Base-by-base conservation (phyloP, 352 stramenopile genomes). In the Pythium pyrilobum region DNA sequence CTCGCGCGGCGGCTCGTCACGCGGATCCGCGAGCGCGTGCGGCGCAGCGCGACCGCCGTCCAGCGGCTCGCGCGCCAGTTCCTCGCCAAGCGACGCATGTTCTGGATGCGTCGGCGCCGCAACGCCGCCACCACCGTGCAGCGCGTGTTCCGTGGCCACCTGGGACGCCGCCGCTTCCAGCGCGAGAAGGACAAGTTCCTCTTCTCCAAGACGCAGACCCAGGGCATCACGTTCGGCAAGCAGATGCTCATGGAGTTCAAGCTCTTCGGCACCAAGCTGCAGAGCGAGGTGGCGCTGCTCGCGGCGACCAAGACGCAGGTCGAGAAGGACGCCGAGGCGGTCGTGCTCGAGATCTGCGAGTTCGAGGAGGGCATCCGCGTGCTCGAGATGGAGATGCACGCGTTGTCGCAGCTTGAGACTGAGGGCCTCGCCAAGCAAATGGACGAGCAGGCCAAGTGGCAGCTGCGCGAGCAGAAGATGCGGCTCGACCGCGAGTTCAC, bases 181-280 rank as follows among this genome's bases (percentile, higher is more conserved):
- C 65, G 77, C 15, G 94, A 98, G 71, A 72, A 85, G n/a, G 89
- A 97, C 49, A 97, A 96, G 61, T 97, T 96, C 52, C 68, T 98
- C 41, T 98, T 98, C 51, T 95, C 81, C 34, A 92, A 92, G 42
- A 95, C 81, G 33, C 95, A 98, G 74, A 87, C 76, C 4, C 90
- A 96, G 62, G 91, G 92, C 13, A 96, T 98, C 58, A 85, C 96
- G 56, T 96, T 98, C 56, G 95, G 91, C 34, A 90, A 96, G 52
- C 92, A 98, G 67, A 95, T 98, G 72, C 78, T 98, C 18, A 64
- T 97, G 15, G 92, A 98, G 74, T 97, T 98, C 81, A 98, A 97
- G 63, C 72, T 98, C 8, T 88, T 96, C 55, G 94, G 87, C 9
- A 97, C 91, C 27, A 91, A 96, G 52, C 71, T 98, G 20, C 92